Conservation (phyloP, 352 stramenopile genomes). For the Blastocystis sp. region DNA sequence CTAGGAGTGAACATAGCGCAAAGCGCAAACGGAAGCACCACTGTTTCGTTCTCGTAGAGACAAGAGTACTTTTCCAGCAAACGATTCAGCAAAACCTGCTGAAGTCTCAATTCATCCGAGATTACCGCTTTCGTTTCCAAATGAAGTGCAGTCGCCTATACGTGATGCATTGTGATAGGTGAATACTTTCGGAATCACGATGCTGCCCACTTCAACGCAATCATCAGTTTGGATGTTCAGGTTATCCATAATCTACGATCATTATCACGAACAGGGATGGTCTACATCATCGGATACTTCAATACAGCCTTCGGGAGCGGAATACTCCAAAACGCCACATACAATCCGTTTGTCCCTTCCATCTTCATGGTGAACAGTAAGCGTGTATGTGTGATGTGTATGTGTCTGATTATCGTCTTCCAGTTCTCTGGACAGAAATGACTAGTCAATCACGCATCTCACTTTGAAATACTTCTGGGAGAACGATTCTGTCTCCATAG, state of each 20-base stretch:
- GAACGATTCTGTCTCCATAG: neutral
- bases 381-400: neutral
- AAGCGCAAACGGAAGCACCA: neutral
- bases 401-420: neutral
- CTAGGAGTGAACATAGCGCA: neutral
- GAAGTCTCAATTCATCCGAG: neutral
- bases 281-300: constrained; percentile 16
- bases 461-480: neutral
- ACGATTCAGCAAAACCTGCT: neutral
- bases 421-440: neutral
- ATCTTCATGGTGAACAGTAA: neutral
- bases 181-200: neutral
- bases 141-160: neutral
- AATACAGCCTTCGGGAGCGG: neutral
- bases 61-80: constrained; percentile 2
- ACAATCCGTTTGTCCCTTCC: neutral
- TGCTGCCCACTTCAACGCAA: neutral
- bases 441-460: neutral
- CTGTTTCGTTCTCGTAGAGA: neutral
- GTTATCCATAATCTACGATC: neutral
- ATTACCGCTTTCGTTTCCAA: neutral
- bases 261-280: neutral
- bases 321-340: constrained; percentile 25
- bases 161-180: neutral
- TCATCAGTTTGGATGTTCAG: neutral